A percentile compares a stretch with the other conserved stretches of the same genome.
Evolutionary conservation across 352 stramenopile species (phyloP).

Genomic region (Phytophthora aleatoria): DNA sequence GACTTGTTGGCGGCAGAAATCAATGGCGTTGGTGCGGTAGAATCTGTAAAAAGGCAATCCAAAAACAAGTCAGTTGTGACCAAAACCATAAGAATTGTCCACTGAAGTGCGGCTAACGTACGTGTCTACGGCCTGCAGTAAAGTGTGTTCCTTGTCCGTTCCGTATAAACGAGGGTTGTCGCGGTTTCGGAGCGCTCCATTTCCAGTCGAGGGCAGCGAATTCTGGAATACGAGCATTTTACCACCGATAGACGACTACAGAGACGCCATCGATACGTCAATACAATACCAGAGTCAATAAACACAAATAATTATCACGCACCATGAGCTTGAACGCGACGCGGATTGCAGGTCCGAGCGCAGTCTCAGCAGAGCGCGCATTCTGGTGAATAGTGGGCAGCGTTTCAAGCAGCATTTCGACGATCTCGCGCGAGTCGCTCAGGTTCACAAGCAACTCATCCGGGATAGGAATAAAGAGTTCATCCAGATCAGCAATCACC

Average conservation of each 20-base stretch:
- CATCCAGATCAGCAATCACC: conserved; percentile 86
- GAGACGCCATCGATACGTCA: conserved; percentile 7
- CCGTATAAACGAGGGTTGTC: conserved; percentile 83
- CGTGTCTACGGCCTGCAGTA: conserved; percentile 90
- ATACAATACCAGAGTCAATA: neutral
- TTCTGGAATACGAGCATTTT: conserved; percentile 92
- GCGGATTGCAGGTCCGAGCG: conserved; percentile 89
- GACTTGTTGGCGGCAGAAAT: conserved; percentile 98
- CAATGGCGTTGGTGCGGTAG: conserved; percentile 92
- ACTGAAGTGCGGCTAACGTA: conserved; percentile 27
- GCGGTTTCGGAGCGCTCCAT: conserved; percentile 82
- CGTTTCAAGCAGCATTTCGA: conserved; percentile 96
- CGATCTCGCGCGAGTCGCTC: conserved; percentile 91
- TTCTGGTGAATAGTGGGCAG: conserved; percentile 93
- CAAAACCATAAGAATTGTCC: conserved; percentile 1
- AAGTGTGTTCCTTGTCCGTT: conserved; percentile 90
- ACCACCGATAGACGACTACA: conserved; percentile 80
- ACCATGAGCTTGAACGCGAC: conserved; percentile 98
- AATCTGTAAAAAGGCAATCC: conserved; percentile 54
- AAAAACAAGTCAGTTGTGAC: conserved; percentile 6
- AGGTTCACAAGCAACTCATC: conserved; percentile 99
- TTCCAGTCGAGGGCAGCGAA: conserved; percentile 75
- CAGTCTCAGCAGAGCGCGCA: conserved; percentile 74
- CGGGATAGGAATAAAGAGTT: conserved; percentile 90
- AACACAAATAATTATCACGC: conserved; percentile 38